Base-by-base conservation (phyloP, 2,329 filamentous ascomycete species). In the Bisporella sp. region DNA sequence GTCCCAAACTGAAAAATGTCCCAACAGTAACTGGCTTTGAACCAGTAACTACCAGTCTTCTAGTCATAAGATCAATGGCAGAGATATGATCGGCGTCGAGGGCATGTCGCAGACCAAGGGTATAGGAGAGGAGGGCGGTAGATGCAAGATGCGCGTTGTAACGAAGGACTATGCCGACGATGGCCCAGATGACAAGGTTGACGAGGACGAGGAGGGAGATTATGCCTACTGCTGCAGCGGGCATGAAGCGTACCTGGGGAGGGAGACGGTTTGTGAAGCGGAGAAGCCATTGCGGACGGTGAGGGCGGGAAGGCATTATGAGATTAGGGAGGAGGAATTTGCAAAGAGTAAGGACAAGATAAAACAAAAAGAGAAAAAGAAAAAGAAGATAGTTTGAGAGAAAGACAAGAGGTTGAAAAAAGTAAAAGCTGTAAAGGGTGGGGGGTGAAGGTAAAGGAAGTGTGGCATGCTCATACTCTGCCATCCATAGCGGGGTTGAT, bases 11-110 rank as follows among this genome's bases (percentile, higher is more conserved):
- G 73, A 99, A 97, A 66, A 89, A 97, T 1, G 89, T 96, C 41
- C 92, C 93, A 1, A 97, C 92, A 0, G 91, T 92, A 8, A 95
- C 90, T 2, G 92, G 91, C 1, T 81, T 81, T 64, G 93, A 89
- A 13, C 89, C 90, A 0, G 87, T 80, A 0, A 91, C 91, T 37
- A 97, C 82, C 29, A 97, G 79, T 5, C 92, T 83, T 3, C 93
- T 79, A 1, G 93, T 97, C 84, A 95, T 95, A 37, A 97, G 78
- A 69, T 97, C 92, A 62, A 97, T 99, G 56, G 91, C 92, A 60
- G 52, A 60, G 57, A 88, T 88, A 64, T 97, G 93, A 69, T 97
- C 92, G n/a, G 92, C 93, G 64, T 97, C 93, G 42, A 97, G 81
- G n/a, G 92, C 92, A 73, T 97, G 92, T 40, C 92, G 85, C 7